Evolutionary conservation across 108 stramenopile species (phyloP), one percentile per base, ranked within the genome.

Genomic region (Cyclotella sp.): DNA sequence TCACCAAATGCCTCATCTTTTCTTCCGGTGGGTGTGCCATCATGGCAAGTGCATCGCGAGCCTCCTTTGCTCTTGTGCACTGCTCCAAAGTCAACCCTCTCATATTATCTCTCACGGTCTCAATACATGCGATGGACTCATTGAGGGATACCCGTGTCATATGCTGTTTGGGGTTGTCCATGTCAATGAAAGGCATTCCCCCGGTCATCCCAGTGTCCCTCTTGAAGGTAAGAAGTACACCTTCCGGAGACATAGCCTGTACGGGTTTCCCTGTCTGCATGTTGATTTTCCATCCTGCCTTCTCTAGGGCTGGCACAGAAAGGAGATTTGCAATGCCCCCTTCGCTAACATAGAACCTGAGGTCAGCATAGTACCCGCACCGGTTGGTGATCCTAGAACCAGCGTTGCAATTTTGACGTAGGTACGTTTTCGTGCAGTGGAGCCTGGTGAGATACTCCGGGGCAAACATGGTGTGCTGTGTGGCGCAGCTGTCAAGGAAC

Each of bases 401-500:
- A 4, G 65, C 65, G 27, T 67, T 67, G 65, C 65, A 67, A 26
- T 49, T 67, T 15, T 49, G 28, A 7, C 47, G 22, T 3, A 67
- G n/a, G 16, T 14, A 15, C 2, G 40, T 28, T 9, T 49, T 28
- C 13, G 45, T 29, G 46, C 13, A 11, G n/a, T 45, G 63, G 3
- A 41, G 6, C 3, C 19, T 8, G 3, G 5, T 3, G 3, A 64
- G 63, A 24, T 43, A 64, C 42, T 45, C n/a, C 6, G 6, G 9
- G 22, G 44, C 42, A 44, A 42, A 64, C 41, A 45, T 24, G 6
- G 41, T 22, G 22, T 64, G 63, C 7, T 64, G 19, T 22, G 63
- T 64, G 9, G 63, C 63, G 29, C 63, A 64, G 42, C 63, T 64
- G 22, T 64, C 63, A 8, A n/a, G n/a, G n/a, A n/a, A n/a, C n/a